Conservation (phyloP, 805 yeast genomes). For the Starmerella apis region DNA sequence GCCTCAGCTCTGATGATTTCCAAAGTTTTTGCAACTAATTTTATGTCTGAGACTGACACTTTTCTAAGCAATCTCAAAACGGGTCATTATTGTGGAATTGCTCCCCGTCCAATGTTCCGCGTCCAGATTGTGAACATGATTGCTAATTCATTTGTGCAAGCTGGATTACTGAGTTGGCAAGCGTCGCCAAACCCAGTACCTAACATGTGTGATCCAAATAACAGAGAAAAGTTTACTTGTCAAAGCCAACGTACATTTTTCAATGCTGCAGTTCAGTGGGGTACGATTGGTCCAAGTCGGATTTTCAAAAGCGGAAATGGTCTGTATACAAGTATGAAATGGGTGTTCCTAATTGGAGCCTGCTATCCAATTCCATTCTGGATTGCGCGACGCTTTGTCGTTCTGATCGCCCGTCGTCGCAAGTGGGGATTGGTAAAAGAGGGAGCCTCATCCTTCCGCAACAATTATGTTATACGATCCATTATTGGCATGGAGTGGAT, state of each 20-base stretch:
- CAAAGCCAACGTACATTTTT: slow-evolving; percentile 35
- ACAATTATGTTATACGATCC: not conserved
- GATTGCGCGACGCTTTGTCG: slow-evolving; percentile 14
- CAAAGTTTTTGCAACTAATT: slow-evolving; percentile 47
- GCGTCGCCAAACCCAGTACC: slow-evolving; percentile 29
- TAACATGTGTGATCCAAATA: slow-evolving; percentile 30
- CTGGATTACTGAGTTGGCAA: slow-evolving; percentile 32
- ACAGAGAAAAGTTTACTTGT: slow-evolving; percentile 36
- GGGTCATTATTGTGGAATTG: slow-evolving; percentile 48
- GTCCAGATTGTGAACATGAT: slow-evolving; percentile 33
- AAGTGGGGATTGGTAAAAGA: slow-evolving; percentile 19
- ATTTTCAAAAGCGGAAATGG: slow-evolving; percentile 32
- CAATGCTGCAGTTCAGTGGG: slow-evolving; percentile 46
- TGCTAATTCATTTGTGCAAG: slow-evolving; percentile 25
- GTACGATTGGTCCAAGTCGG: slow-evolving; percentile 39
- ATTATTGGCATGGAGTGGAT: slow-evolving; percentile 3
- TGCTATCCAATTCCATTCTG: slow-evolving; percentile 24
- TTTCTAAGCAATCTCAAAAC: slow-evolving; percentile 45
- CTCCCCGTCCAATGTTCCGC: slow-evolving; percentile 50
- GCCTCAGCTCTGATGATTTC: slow-evolving; percentile 44
- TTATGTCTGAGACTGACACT: slow-evolving; percentile 52
- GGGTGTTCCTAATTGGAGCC: slow-evolving; percentile 51
- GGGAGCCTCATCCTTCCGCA: not conserved
- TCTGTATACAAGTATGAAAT: slow-evolving; percentile 49
- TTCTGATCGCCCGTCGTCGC: slow-evolving; percentile 16